Evolutionary conservation across 768 basidiomycete species (phyloP).

Genomic region (Amanita brunnescens): DNA sequence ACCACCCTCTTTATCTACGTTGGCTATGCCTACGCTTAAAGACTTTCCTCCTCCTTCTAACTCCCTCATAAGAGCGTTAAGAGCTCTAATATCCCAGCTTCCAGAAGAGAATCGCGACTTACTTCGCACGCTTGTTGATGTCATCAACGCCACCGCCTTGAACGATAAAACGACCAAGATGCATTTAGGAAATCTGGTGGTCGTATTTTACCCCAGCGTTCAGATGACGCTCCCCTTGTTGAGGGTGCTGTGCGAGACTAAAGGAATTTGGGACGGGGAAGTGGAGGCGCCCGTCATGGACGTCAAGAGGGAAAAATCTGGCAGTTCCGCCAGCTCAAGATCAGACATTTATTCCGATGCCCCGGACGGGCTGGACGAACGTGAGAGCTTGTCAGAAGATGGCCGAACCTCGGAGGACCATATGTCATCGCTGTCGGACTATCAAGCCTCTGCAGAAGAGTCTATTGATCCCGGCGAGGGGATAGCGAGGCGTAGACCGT

Average conservation of each 20-base stretch:
- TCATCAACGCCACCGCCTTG: conserved; percentile 68
- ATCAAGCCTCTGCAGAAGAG: conserved; percentile 28
- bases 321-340: conserved; percentile 8
- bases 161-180: conserved; percentile 76
- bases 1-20: conserved; percentile 71
- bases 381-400: conserved; percentile 15
- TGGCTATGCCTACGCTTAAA: conserved; percentile 62
- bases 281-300: conserved; percentile 21
- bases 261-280: conserved; percentile 51
- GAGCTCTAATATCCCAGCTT: conserved; percentile 54
- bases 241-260: conserved; percentile 63
- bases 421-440: conserved; percentile 22
- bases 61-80: conserved; percentile 47
- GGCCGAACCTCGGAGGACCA: conserved; percentile 21
- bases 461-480: conserved; percentile 12
- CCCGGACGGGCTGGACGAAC: conserved; percentile 17
- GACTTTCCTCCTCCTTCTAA: conserved; percentile 55
- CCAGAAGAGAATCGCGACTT: conserved; percentile 80
- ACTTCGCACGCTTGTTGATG: conserved; percentile 70
- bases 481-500: conserved; percentile 12
- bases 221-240: conserved; percentile 70
- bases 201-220: conserved; percentile 84
- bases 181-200: conserved; percentile 81
- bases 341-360: conserved; percentile 21
- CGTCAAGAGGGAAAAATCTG: conserved; percentile 21